Conservation (phyloP, 2,329 filamentous ascomycete species). For the Rosellinia necatrix region DNA sequence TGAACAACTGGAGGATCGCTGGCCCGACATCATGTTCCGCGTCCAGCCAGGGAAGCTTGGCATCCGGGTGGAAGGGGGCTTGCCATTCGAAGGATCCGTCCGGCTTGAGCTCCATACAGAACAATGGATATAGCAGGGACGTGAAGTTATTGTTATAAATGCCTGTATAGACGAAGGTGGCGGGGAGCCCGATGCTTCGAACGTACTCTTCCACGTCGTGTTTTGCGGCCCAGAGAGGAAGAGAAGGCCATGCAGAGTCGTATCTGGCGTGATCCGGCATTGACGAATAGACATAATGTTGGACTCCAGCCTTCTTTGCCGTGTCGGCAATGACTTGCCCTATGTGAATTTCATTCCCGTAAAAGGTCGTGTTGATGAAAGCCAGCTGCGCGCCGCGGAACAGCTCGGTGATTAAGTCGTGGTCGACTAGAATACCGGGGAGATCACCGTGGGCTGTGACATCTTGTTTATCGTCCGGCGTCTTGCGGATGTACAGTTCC, state of each 20-base stretch:
- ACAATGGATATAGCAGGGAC: slow-evolving; percentile 86
- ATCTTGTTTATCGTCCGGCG: slow-evolving; percentile 58
- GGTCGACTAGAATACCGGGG: slow-evolving; percentile 69
- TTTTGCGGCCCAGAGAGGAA: slow-evolving; percentile 92
- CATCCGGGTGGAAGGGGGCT: slow-evolving; percentile 89
- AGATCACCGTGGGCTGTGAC: slow-evolving; percentile 72
- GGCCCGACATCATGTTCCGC: slow-evolving; percentile 96
- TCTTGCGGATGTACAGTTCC: slow-evolving; percentile 64
- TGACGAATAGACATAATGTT: slow-evolving; percentile 94
- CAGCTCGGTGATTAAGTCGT: slow-evolving; percentile 72
- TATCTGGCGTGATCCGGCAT: slow-evolving; percentile 94
- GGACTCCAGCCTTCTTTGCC: slow-evolving; percentile 80
- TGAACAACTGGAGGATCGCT: slow-evolving; percentile 90
- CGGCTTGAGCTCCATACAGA: slow-evolving; percentile 86
- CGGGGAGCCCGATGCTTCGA: slow-evolving; percentile 77
- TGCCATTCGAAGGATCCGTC: slow-evolving; percentile 92
- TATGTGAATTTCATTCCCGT: slow-evolving; percentile 90
- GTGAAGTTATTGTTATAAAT: slow-evolving; percentile 99
- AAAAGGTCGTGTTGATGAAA: slow-evolving; percentile 98
- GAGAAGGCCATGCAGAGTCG: slow-evolving; percentile 74
- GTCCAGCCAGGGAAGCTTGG: slow-evolving; percentile 91
- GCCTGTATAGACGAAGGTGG: slow-evolving; percentile 93
- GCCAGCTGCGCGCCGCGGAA: slow-evolving; percentile 86
- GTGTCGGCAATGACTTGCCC: slow-evolving; percentile 88
- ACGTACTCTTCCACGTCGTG: slow-evolving; percentile 93